These are phyloP conservation scores for Escallonia rubra DNA, from an alignment of 129 eudicot species.

Conservation along the genomic window DNA sequence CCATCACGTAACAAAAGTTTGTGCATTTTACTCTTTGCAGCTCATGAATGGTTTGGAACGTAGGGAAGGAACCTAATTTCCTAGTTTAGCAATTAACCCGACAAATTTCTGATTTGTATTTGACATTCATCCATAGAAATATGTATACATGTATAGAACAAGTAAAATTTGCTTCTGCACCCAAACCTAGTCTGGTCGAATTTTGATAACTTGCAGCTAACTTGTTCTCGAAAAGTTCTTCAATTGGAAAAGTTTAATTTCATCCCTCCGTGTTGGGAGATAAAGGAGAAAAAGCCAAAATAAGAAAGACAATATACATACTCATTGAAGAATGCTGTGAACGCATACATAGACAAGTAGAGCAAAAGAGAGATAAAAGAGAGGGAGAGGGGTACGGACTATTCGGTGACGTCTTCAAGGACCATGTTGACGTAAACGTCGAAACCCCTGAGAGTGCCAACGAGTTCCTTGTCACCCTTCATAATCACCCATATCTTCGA, in stretches of 20 bases:
- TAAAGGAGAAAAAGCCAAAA: background rate
- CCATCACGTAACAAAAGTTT: no score
- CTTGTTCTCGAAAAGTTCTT: background rate
- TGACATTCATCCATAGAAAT: no score
- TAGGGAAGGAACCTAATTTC: no score
- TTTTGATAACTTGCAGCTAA: background rate
- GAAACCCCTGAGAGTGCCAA: slow-evolving; percentile 89
- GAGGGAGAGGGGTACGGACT: slow-evolving; percentile 36
- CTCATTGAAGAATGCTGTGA: background rate
- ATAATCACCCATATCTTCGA: slow-evolving; percentile 96
- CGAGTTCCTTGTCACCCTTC: slow-evolving; percentile 97
- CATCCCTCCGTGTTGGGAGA: background rate
- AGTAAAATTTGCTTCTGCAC: no score
- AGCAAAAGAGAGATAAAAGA: background rate
- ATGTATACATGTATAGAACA: no score
- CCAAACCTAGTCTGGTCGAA: background rate
- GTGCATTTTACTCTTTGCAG: no score
- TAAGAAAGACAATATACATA: background rate
- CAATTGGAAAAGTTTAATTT: background rate
- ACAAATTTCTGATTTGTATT: no score
- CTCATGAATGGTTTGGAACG: no score
- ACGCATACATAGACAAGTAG: background rate
- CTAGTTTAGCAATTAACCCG: no score
- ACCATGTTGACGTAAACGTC: slow-evolving; percentile 99
- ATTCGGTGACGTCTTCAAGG: slow-evolving; percentile 98